Base-by-base conservation (phyloP, 2,329 filamentous ascomycete species). In the Paecilomyces niveus region DNA sequence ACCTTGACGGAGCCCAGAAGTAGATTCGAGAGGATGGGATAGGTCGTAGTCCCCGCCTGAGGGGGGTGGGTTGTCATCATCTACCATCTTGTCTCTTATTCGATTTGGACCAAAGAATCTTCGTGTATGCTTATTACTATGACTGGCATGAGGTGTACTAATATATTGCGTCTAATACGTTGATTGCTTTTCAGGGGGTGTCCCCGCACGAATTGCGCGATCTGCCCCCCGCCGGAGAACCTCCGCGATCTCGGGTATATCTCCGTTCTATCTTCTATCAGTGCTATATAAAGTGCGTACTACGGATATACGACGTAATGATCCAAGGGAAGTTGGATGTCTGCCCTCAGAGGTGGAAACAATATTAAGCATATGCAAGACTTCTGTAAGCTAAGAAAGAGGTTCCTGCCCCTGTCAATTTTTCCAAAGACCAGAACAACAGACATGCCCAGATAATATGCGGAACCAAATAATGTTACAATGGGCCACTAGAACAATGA, bases 1-100 rank as follows among this genome's bases (percentile, higher is more conserved):
- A 1, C 84, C 85, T 64, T 85, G 84, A 7, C 85, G 81, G 31
- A 90, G 76, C 6, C 87, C 87, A 0, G 76, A 70, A 32, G 73
- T 71, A 49, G 78, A 74, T 24, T 73, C 65, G 56, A 88, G 81
- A 1, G 84, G 80, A 1, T 69, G 76, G 18, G 76, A 75, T 15
- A 89, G 80, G 65, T 88, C 77, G 65, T 89, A 89, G 70, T 89
- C 79, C 39, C 58, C 51, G 54, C 53, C 51, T 52, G 50, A 45
- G 21, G 31, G 26, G 5, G 18, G 53, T 35, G 31, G 22, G 4
- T 31, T 31, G 26, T 54, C 53, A 13, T 32, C 53, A 15, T 18
- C 29, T 22, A 21, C 26, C 29, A 29, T 31, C 13, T 11, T 18
- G 53, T 6, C 50, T 13, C 11, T 10, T 21, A n/a, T 31, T 13